Percentiles rank a stretch among this genome's conserved stretches.
Evolutionary conservation across 208 protist genomes (phyloP).

Genomic region (Acanthamoeba divionensis): DNA sequence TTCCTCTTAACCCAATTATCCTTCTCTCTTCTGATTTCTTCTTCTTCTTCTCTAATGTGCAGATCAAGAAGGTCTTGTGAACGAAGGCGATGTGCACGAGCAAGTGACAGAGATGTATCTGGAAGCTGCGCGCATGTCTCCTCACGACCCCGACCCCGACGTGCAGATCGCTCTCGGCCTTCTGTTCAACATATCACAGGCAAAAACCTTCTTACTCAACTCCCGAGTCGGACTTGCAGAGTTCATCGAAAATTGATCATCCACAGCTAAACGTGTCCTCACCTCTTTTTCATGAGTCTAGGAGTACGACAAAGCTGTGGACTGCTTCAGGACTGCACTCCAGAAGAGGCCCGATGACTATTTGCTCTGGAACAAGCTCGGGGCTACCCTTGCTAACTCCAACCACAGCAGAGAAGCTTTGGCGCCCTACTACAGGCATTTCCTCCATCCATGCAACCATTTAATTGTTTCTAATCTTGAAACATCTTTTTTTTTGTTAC

Average conservation of each 20-base stretch:
- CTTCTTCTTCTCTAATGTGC: neutral
- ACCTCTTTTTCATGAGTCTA: neutral
- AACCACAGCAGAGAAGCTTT: conserved; percentile 68
- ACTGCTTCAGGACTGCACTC: conserved; percentile 73
- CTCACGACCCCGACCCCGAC: conserved; percentile 64
- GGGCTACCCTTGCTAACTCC: conserved; percentile 74
- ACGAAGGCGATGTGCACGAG: neutral
- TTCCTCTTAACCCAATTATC: too few species aligned
- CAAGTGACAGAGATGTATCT: conserved; percentile 61
- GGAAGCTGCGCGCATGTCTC: conserved; percentile 52
- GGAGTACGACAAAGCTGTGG: conserved; percentile 77
- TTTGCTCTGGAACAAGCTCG: conserved; percentile 76
- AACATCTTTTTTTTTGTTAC: neutral
- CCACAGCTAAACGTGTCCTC: too few species aligned
- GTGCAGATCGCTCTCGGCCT: conserved; percentile 73
- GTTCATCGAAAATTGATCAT: too few species aligned
- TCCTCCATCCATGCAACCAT: neutral
- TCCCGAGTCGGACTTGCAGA: neutral
- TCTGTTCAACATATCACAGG: conserved; percentile 68
- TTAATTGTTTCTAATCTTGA: neutral
- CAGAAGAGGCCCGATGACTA: conserved; percentile 66
- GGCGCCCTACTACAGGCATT: conserved; percentile 61
- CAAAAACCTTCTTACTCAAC: neutral
- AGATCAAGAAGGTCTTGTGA: neutral
- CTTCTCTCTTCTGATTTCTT: neutral